Evolutionary conservation across 495 filamentous ascomycete genomes (phyloP).

Genomic region (Opeltia flavorubescens): DNA sequence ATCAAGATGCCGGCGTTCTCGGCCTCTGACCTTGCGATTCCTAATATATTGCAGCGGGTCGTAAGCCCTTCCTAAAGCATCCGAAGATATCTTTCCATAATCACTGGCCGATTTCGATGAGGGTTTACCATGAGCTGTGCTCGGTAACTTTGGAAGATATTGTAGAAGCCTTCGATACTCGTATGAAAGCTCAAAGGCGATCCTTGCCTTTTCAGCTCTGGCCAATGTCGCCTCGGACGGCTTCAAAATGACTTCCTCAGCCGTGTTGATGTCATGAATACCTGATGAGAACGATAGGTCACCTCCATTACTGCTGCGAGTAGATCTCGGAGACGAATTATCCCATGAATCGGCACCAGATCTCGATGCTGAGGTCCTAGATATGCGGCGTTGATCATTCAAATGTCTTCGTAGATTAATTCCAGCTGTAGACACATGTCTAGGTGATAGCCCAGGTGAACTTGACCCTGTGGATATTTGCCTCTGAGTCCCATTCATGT

Average conservation of each 20-base stretch:
- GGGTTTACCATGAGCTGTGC: not conserved
- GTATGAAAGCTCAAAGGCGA: constrained; percentile 61
- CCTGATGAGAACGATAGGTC: not conserved
- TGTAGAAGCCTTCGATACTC: constrained; percentile 70
- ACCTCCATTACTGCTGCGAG: not conserved
- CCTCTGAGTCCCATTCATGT: constrained; percentile 27
- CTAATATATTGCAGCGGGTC: constrained; percentile 82
- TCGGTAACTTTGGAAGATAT: constrained; percentile 50
- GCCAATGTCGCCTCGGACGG: constrained; percentile 65
- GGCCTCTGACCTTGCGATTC: constrained; percentile 64
- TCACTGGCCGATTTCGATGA: constrained; percentile 10
- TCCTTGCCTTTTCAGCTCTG: constrained; percentile 63
- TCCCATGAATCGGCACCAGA: constrained; percentile 4
- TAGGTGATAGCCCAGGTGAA: not conserved
- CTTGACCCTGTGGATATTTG: constrained; percentile 6
- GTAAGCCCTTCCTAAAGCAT: constrained; percentile 43
- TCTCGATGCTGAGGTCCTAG: constrained; percentile 43
- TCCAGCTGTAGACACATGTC: constrained; percentile 14
- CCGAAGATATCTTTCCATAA: not conserved
- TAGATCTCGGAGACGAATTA: not conserved
- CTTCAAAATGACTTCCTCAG: constrained; percentile 34
- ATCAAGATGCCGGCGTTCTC: constrained; percentile 56
- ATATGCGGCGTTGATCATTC: constrained; percentile 46
- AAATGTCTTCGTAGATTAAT: constrained; percentile 50
- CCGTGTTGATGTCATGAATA: constrained; percentile 6